These are phyloP conservation scores for Candolleomyces eurysporus DNA, from an alignment of 768 basidiomycete genomes.

Conservation along the genomic window DNA sequence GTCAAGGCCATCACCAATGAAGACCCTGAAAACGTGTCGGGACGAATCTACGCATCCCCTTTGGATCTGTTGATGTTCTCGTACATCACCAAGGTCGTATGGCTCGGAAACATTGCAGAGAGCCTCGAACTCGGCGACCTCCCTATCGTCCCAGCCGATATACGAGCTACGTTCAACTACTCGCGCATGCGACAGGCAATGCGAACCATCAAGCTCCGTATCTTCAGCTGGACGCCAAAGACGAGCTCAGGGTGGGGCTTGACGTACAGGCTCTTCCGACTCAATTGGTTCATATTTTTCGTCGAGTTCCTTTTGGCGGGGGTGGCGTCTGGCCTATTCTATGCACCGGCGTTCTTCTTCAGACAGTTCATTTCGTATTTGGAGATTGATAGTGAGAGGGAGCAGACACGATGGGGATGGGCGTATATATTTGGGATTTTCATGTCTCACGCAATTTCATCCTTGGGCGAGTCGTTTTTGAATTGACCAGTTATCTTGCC, in stretches of 20 bases:
- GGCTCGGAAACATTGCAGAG: conserved; percentile 72
- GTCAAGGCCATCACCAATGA: conserved; percentile 56
- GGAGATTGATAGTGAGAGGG: conserved; percentile 57
- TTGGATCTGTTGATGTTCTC: conserved; percentile 72
- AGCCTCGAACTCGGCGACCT: conserved; percentile 86
- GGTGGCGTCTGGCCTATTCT: conserved; percentile 61
- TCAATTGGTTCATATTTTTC: conserved; percentile 46
- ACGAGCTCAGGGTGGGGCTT: conserved; percentile 66
- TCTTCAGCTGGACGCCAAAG: conserved; percentile 57
- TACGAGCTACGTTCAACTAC: conserved; percentile 69
- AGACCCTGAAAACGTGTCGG: conserved; percentile 76
- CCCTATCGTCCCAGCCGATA: conserved; percentile 71
- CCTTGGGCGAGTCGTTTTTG: conserved; percentile 26
- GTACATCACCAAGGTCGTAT: conserved; percentile 85
- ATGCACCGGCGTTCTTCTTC: conserved; percentile 65
- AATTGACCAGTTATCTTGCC: too few relatives aligned
- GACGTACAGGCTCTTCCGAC: conserved; percentile 55
- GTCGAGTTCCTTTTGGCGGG: conserved; percentile 51
- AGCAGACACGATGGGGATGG: conserved; percentile 71
- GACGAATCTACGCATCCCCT: conserved; percentile 52
- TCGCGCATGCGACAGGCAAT: conserved; percentile 60
- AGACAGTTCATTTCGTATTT: conserved; percentile 60
- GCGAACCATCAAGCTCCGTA: conserved; percentile 45
- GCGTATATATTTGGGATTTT: conserved; percentile 46
- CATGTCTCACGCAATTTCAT: conserved; percentile 28